Base-by-base conservation (phyloP, 208 protist species). In the Leishmania guyanensis region DNA sequence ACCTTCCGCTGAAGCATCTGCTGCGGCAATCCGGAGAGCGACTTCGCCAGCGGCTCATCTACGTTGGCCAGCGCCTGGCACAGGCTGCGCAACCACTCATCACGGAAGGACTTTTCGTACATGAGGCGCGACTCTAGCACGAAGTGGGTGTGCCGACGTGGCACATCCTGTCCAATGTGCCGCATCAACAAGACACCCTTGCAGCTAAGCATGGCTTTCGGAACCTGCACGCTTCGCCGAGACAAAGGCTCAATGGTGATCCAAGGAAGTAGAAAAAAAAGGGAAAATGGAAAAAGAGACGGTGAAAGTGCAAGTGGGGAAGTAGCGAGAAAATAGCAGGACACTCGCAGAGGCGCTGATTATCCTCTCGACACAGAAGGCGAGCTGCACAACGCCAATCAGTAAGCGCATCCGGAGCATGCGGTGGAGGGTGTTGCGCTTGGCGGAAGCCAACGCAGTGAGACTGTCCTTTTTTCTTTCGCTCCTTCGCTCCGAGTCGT, bases 61-160 rank as follows among this genome's bases (percentile, higher is more conserved):
- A 96, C 66, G 60, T 86, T 90, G 29, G 89, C 89, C 75, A 95
- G 72, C 43, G 92, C 95, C 81, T 94, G 88, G 74, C 90, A 96
- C 53, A 97, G 53, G 76, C 92, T 95, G 53, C 93, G 89, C 82
- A 98, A 76, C 93, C 95, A 98, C 80, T 89, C 90, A 71, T 98
- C 95, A 56, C 95, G 92, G 78, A 98, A 98, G n/a, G 93, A 97
- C 83, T 98, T 98, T 75, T 98, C 93, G 76, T 96, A 96, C 91
- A 97, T 95, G 48, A 98, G 91, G 43, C 92, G 86, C 74, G 88
- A 92, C 80, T 97, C 92, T 36, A 98, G 88, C 39, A 97, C 93
- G 76, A 96, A 96, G 77, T 96, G 91, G 33, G 89, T 93, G 81
- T 97, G 94, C n/a, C 89, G 85, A 51, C 94, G 94, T 33, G 92